Evolutionary conservation across 1,139 yeast species (phyloP), one percentile per base, ranked within the genome.

Genomic region (Blastobotrys aristatus): DNA sequence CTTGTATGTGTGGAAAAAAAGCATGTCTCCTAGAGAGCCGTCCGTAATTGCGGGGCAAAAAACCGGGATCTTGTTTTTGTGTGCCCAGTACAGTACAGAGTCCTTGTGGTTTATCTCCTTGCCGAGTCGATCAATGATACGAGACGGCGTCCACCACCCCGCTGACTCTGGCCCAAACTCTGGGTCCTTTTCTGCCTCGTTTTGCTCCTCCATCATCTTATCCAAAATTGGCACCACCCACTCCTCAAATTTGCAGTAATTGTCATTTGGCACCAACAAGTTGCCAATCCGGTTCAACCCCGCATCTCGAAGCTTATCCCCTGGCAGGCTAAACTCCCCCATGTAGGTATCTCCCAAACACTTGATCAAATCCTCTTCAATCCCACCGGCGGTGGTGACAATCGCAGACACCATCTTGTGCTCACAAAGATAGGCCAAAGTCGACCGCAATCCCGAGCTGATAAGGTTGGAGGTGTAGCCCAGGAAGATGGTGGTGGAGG

Each of bases 231-330:
- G 98, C 31, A 92, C 94, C 58, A 92, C 86, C 98, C 98, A 92
- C 67, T 94, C 98, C 69, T 92, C 99, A 62, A 92, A 92, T 63
- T 80, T 82, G 73, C 97, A 90, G 71, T 92, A 92, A 72, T 92
- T 92, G 66, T 94, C 98, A 66, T 92, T 92, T 46, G 99, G 99
- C 47, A 92, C 98, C 59, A 92, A 74, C 66, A 92, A 75, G 67
- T 92, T 94, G 53, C 99, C 99, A 59, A 94, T 94, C 70, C 99
- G 82, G 72, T 92, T 92, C 83, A 92, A 82, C 52, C 99, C 99
- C 67, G 89, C 84, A 46, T 89, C 96, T 67, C 99, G 80, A 56
- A 92, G 76, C 33, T 77, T 74, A 51, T 82, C 75, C 52, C 98
- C 98, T 16, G 83, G 81, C 55, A 90, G 74, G 42, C 83, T 66